A percentile compares a stretch with the other conserved stretches of the same genome.
These are phyloP conservation scores for Fusarium sp. DNA, from an alignment of 2,329 filamentous ascomycete genomes.

Conservation along the genomic window DNA sequence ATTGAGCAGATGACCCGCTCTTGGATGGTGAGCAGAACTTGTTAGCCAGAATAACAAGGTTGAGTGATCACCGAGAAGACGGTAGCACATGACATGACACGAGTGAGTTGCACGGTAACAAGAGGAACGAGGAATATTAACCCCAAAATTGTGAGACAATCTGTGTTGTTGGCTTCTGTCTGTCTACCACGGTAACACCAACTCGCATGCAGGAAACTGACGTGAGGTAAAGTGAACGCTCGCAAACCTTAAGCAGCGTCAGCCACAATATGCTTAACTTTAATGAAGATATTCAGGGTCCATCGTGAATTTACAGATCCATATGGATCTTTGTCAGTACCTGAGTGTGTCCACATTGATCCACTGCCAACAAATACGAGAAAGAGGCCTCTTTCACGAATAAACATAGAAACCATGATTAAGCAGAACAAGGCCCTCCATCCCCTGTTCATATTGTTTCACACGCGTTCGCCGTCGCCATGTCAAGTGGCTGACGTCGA, in stretches of 20 bases:
- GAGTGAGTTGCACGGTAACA: not conserved
- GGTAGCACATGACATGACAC: no score
- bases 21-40: slow-evolving; percentile 6
- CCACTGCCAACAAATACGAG: slow-evolving; percentile 29
- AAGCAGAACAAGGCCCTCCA: slow-evolving; percentile 13
- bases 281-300: slow-evolving; percentile 38
- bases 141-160: not conserved
- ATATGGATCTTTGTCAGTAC: not conserved
- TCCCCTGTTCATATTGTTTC: slow-evolving; percentile 27
- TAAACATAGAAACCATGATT: slow-evolving; percentile 36
- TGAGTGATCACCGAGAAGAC: not conserved
- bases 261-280: slow-evolving; percentile 16
- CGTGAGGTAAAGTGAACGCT: not conserved
- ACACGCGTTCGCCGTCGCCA: slow-evolving; percentile 27
- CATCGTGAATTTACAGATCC: not conserved
- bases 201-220: not conserved
- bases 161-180: not conserved
- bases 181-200: not conserved
- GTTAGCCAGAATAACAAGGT: slow-evolving; percentile 18
- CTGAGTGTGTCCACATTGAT: not conserved
- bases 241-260: slow-evolving; percentile 2
- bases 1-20: slow-evolving; percentile 30
- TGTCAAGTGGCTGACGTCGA: slow-evolving; percentile 34
- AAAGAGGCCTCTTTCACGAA: slow-evolving; percentile 34
- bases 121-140: not conserved